phyloP scores from a whole-genome alignment of 2,329 filamentous ascomycete species.

The Apiospora saccharicola region DNA sequence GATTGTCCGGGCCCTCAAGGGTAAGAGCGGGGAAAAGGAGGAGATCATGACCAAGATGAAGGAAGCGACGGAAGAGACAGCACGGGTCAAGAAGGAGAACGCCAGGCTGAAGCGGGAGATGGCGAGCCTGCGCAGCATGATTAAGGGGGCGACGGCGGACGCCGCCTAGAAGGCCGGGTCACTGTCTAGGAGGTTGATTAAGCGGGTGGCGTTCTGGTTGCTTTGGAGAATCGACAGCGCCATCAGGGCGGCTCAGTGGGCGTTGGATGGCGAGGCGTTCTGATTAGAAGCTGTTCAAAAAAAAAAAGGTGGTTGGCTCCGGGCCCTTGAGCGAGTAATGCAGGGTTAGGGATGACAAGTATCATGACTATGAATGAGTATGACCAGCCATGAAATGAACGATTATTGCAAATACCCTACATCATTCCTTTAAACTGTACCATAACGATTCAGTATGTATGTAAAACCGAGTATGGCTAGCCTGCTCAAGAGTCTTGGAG shows the following conservation, averaged over 20 bases:
- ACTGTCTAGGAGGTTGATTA: conserved; percentile 21
- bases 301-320: conserved; percentile 1
- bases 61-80: conserved; percentile 79
- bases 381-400: conserved; percentile 14
- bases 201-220: conserved; percentile 24
- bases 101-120: conserved; percentile 83
- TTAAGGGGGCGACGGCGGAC: conserved; percentile 46
- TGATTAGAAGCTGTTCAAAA: conserved; percentile 22
- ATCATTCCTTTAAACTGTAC: background rate
- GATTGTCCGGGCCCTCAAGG: conserved; percentile 78
- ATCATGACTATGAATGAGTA: conserved; percentile 14
- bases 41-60: conserved; percentile 76
- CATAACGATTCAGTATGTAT: background rate
- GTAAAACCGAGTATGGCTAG: background rate
- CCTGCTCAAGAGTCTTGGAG: background rate
- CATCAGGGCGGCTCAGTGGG: conserved; percentile 1
- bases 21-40: conserved; percentile 77
- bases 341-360: background rate
- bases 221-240: conserved; percentile 21
- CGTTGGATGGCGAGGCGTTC: conserved; percentile 15
- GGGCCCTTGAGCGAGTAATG: background rate
- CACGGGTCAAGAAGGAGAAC: conserved; percentile 84
- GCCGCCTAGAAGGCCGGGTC: conserved; percentile 21
- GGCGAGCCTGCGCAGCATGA: conserved; percentile 68
- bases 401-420: background rate